These are phyloP conservation scores for Colletotrichum sublineola DNA, from an alignment of 2,329 filamentous ascomycete species.

Conservation along the genomic window DNA sequence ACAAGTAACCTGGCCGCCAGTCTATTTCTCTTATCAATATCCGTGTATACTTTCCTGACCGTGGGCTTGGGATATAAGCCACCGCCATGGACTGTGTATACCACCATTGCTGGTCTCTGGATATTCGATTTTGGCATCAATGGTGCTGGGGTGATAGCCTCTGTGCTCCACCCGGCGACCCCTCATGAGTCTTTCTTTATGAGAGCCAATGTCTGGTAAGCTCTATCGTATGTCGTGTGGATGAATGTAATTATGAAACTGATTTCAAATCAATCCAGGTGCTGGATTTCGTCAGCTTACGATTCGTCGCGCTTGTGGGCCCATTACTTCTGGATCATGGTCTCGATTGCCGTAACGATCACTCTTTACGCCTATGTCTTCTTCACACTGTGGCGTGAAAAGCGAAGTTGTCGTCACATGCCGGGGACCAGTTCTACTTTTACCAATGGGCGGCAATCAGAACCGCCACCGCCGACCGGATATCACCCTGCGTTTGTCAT, in stretches of 20 bases:
- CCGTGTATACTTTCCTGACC: constrained; percentile 68
- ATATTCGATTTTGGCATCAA: constrained; percentile 51
- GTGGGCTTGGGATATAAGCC: constrained; percentile 65
- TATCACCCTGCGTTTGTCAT: constrained; percentile 62
- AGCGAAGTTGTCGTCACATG: constrained; percentile 31
- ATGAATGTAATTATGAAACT: not conserved
- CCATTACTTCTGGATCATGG: constrained; percentile 74
- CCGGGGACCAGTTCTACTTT: constrained; percentile 4
- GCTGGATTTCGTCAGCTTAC: constrained; percentile 71
- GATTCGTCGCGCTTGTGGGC: constrained; percentile 66
- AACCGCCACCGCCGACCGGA: constrained; percentile 3
- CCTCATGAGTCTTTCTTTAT: constrained; percentile 37
- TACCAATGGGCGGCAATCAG: not conserved
- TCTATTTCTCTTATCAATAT: constrained; percentile 69
- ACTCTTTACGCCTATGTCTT: constrained; percentile 58
- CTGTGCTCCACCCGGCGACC: constrained; percentile 5
- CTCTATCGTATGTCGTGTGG: rapidly evolving
- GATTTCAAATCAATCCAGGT: constrained; percentile 53
- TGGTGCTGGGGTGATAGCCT: constrained; percentile 9
- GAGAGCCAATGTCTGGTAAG: constrained; percentile 39
- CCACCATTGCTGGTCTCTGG: constrained; percentile 61
- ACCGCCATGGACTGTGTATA: constrained; percentile 58
- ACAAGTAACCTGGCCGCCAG: constrained; percentile 69
- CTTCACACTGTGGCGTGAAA: constrained; percentile 49
- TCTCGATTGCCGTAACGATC: constrained; percentile 54